Base-by-base conservation (phyloP, 2,329 filamentous ascomycete species). In the Ramularia endophylla region DNA sequence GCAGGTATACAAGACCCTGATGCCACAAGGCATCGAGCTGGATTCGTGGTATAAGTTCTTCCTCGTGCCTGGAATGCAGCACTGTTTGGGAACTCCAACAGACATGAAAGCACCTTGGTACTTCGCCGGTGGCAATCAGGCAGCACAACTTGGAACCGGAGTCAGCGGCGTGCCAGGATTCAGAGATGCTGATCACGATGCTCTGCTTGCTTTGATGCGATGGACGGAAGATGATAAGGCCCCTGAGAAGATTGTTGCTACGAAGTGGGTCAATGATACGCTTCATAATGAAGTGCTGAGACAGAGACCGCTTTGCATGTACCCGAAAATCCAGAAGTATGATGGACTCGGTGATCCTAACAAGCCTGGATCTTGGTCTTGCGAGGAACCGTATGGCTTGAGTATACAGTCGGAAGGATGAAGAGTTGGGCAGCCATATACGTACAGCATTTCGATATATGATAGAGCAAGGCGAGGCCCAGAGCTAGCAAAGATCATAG, bases 101-200 rank as follows among this genome's bases (percentile, higher is more conserved):
- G 47, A 47, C 25, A 50, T 65, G 11, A 59, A 65, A 9, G 67
- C 68, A 18, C 68, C 68, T 4, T 70, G 68, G 67, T 70, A 70
- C 43, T 66, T 71, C 48, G 67, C 64, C 0, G 67, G 67, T 13
- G 55, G 47, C 12, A 61, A 57, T 32, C 62, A 65, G 47, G 58
- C 60, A 4, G 54, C 43, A 5, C 17, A 25, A 4, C 32, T 63
- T 5, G 50, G 49, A 3, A 43, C 37, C 2, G 38, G 44, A 15
- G 50, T 59, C 37, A 45, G 49, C 33, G 49, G 55, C 27, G 59
- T 61, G 13, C 61, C 59, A 3, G 58, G 62, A 2, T 64, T 56
- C 48, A 30, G 40, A 27, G 56, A 65, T 41, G 45, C 55, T 4
- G 43, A 53, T 38, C 61, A 65, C 40, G 62, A 66, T 46, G 56